Evolutionary conservation across 73 alveolate species (phyloP), one percentile per base, ranked within the genome.

Genomic region (Halteria grandinella): DNA sequence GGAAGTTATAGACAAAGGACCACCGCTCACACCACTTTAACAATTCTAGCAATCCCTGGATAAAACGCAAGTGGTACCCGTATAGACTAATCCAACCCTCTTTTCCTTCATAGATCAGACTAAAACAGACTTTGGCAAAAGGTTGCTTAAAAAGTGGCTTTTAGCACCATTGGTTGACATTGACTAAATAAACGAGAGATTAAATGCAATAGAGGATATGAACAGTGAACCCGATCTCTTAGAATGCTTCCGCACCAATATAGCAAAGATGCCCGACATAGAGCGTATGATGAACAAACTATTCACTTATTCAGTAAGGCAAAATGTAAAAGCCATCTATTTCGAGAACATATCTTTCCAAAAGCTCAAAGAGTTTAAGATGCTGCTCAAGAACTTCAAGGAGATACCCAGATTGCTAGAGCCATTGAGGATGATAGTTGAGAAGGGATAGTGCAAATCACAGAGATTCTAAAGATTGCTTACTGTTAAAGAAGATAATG

Each of bases 301-400:
- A 18, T 86, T 64, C 21, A 66, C 50, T 14, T 88, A 48, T 25
- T 33, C 93, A 7, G 50, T 73, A 10, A 87, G 77, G 33, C 41
- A 77, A 24, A 88, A 86, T 79, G 54, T 73, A 1, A 84, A 89
- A 36, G 94, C 96, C 14, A 69, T 93, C 24, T 83, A 88, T 62
- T 95, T 90, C 75, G 99, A 95, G 70, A 89, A 95, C 60, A 76
- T 95, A 17, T 75, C 76, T 29, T 54, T 52, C 47, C 87, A 73
- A 39, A 63, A 85, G 32, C 66, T 90, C 17, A 81, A 86, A 75
- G 97, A 87, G 24, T 87, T 90, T 54, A 69, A 75, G 33, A 69
- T 36, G 23, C 34, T 81, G 32, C 76, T 84, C 0, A 66, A 57
- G n/a, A 63, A 48, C 10, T 59, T 90, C 27, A 71, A 58, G 21